Evolutionary conservation across 768 basidiomycete genomes (phyloP).

Genomic region (Russula vinacea): DNA sequence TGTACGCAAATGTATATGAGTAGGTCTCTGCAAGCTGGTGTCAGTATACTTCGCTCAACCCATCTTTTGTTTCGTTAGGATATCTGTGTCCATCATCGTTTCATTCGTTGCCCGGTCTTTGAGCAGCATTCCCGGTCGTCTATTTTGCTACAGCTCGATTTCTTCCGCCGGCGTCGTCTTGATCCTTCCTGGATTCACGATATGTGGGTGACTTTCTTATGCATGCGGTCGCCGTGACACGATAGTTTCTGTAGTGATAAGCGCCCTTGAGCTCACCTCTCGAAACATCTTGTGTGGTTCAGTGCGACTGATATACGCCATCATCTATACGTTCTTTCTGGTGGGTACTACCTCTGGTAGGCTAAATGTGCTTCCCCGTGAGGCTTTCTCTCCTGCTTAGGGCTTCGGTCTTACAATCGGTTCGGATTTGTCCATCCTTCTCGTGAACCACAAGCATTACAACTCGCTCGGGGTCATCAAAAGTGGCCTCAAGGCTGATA

Average conservation of each 20-base stretch:
- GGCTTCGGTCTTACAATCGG: slow-evolving; percentile 84
- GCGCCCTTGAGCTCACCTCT: slow-evolving; percentile 77
- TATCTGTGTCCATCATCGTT: slow-evolving; percentile 79
- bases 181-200: slow-evolving; percentile 84
- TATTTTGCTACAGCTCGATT: slow-evolving; percentile 89
- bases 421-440: slow-evolving; percentile 67
- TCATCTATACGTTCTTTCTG: slow-evolving; percentile 81
- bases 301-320: slow-evolving; percentile 79
- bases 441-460: slow-evolving; percentile 60
- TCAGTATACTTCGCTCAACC: neutral
- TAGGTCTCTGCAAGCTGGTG: slow-evolving; percentile 40
- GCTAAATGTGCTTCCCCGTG: neutral
- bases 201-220: slow-evolving; percentile 49
- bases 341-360: slow-evolving; percentile 39
- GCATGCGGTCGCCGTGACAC: slow-evolving; percentile 3
- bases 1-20: slow-evolving; percentile 97
- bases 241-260: slow-evolving; percentile 52
- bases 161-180: slow-evolving; percentile 89
- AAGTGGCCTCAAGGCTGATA: slow-evolving; percentile 32
- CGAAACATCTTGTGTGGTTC: slow-evolving; percentile 78
- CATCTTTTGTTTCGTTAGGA: slow-evolving; percentile 44
- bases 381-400: slow-evolving; percentile 37
- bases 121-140: slow-evolving; percentile 65
- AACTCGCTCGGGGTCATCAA: slow-evolving; percentile 36
- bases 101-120: slow-evolving; percentile 78